Evolutionary conservation across 2,329 filamentous ascomycete genomes (phyloP), one percentile per base, ranked within the genome.

Genomic region (Curvularia sp.): DNA sequence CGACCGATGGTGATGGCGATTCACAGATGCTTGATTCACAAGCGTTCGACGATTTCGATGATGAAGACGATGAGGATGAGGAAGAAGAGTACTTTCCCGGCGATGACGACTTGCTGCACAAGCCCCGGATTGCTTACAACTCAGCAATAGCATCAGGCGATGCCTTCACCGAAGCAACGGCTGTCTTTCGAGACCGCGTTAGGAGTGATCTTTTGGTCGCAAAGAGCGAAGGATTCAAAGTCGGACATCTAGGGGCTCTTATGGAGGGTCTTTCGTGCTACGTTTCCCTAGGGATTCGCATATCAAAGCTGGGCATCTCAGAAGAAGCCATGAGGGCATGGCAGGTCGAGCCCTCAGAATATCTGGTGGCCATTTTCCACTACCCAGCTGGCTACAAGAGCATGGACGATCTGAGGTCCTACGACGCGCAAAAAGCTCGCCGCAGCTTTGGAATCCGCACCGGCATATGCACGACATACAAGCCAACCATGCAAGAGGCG

Each of bases 241-340:
- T 94, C 28, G 90, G 89, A 2, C 79, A 88, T 31, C 73, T 90
- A 10, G 83, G 82, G 12, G 79, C 83, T 18, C 77, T 87, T 18
- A 74, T 82, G 24, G 71, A 79, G 1, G 77, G 78, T 10, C 82
- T 79, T 58, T 80, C 74, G 26, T 79, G 81, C 52, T 84, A 85
- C 59, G 75, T 95, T 18, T 87, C 86, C 4, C 76, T 95, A 1
- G 92, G 92, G 0, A 84, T 90, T 30, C 87, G 86, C 4, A 85
- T 91, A 30, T 80, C 83, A 4, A 90, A 89, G 66, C 84, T 97
- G 1, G 87, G 85, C 0, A 85, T 97, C 12, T 89, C 91, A 0
- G 83, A 89, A 38, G 90, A 93, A 69, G 88, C 87, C 0, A 85
- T 92, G 75, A 83, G 89, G 68, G 90, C 92, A 1, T 97, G 93